A percentile compares a stretch with the other conserved stretches of the same genome.
These are phyloP conservation scores for Phaeotremella fagi DNA, from an alignment of 768 basidiomycete genomes.

Conservation along the genomic window DNA sequence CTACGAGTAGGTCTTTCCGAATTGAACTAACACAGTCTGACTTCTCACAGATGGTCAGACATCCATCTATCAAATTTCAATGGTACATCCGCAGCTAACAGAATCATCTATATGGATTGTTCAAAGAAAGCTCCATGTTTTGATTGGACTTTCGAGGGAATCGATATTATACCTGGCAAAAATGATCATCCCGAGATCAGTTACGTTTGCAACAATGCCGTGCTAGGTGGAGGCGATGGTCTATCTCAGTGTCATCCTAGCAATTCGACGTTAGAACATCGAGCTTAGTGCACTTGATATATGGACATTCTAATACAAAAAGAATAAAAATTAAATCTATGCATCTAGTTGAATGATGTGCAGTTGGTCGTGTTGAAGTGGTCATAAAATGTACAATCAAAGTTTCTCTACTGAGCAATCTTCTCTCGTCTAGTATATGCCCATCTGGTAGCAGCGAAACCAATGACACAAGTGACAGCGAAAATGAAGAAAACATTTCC, in stretches of 20 bases:
- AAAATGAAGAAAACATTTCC: conserved; percentile 39
- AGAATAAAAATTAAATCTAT: too few relatives aligned
- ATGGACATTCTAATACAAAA: too few relatives aligned
- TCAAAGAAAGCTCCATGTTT: conserved; percentile 25
- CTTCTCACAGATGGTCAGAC: conserved; percentile 20
- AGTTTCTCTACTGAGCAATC: too few relatives aligned
- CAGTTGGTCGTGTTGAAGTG: too few relatives aligned
- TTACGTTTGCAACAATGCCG: conserved; percentile 36
- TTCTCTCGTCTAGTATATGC: conserved; percentile 6
- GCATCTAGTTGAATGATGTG: too few relatives aligned
- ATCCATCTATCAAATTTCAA: conserved; percentile 29
- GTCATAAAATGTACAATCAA: too few relatives aligned
- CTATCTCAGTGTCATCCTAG: conserved; percentile 34
- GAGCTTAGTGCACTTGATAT: too few relatives aligned
- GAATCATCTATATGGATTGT: conserved; percentile 29
- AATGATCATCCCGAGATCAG: conserved; percentile 23
- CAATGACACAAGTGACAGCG: conserved; percentile 17
- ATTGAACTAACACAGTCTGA: background rate
- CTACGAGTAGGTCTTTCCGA: conserved; percentile 2
- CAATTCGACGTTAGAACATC: conserved; percentile 18
- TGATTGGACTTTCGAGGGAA: conserved; percentile 24
- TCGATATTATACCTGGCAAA: conserved; percentile 27
- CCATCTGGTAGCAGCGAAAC: conserved; percentile 4
- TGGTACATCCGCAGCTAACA: conserved; percentile 21
- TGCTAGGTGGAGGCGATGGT: conserved; percentile 26